Base-by-base conservation (phyloP, 768 basidiomycete species). In the Suillus paluster region DNA sequence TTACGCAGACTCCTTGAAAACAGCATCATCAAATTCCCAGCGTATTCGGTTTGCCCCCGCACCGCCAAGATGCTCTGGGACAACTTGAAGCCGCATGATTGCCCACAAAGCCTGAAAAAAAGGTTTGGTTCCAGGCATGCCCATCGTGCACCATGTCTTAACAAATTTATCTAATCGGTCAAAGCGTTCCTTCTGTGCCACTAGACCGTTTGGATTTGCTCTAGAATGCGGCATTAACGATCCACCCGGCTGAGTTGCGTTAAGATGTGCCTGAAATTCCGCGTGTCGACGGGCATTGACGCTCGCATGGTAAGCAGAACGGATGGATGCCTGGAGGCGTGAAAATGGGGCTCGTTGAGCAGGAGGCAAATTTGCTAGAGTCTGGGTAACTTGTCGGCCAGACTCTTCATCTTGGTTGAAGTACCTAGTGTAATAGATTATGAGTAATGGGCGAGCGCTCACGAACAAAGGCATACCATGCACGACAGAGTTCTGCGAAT, bases 11-110 rank as follows among this genome's bases (percentile, higher is more conserved):
- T 97, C 95, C 71, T 94, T 90, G 78, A 96, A 94, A 17, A 96
- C 92, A 21, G 94, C 94, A 79, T 97, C 95, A 74, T 97, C 95
- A 23, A 96, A 80, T 79, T 95, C 92, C 95, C 95, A 97, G 68
- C 91, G 84, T 58, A 96, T 87, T 67, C 84, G 80, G 68, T 79
- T 80, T 36, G 75, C 73, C 50, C 93, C 95, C 38, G 91, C 91
- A 58, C 95, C 94, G 50, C 95, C 94, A 44, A 93, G 80, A 49
- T 84, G 83, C 70, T 88, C 86, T 54, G 94, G 92, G 49, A 95
- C 82, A 46, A 88, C 86, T 71, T 95, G 93, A 42, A 94, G 78
- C 63, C 92, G 84, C 81, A 96, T 83, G 61, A 90, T 79, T 9
- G 88, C 92, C 89, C 91, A 96, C 53, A 90, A 67, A 48, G 70